Evolutionary conservation across 1,139 yeast species (phyloP), one percentile per base, ranked within the genome.

Genomic region (Taiozyma sp.): DNA sequence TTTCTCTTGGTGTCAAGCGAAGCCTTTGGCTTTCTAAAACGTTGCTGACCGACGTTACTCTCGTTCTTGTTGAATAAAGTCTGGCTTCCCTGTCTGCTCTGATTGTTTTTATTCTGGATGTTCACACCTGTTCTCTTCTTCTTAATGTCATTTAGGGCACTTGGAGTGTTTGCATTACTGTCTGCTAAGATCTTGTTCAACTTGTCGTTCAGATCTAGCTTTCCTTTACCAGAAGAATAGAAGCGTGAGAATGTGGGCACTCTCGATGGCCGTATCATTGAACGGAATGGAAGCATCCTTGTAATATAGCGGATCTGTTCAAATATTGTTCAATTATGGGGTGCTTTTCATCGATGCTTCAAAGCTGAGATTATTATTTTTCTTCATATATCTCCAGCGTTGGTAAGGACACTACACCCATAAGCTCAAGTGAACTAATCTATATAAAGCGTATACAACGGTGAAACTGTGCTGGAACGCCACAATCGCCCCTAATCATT

Each of bases 71-170:
- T 39, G 8, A 24, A 13, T 7, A 14, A 29, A 8, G 13, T 45
- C 28, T 29, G 45, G 23, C n/a, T n/a, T n/a, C 36, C 36, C 13
- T 14, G 36, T n/a, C 19, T 32, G 19, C n/a, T 32, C 19, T 14
- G 36, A 5, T 32, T 32, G 36, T n/a, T 32, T 32, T 19, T 14
- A 32, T 32, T 32, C 9, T 32, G 36, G 19, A n/a, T 13, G 9
- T 6, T 14, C 8, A n/a, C 36, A 32, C 19, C 28, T 2, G 22
- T 75, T 78, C 44, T 61, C 58, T 32, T 32, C 16, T 14, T 30
- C 7, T 12, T 32, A n/a, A 32, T n/a, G 6, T 32, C 36, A 32
- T 32, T 32, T 7, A n/a, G 19, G 36, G 19, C 19, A 32, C 36
- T 32, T 32, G 36, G 36, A 14, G 36, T 32, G 19, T n/a, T 32